A percentile compares a stretch with the other conserved stretches of the same genome.
Conservation (phyloP, 768 basidiomycete genomes). For the Epithele typhae region DNA sequence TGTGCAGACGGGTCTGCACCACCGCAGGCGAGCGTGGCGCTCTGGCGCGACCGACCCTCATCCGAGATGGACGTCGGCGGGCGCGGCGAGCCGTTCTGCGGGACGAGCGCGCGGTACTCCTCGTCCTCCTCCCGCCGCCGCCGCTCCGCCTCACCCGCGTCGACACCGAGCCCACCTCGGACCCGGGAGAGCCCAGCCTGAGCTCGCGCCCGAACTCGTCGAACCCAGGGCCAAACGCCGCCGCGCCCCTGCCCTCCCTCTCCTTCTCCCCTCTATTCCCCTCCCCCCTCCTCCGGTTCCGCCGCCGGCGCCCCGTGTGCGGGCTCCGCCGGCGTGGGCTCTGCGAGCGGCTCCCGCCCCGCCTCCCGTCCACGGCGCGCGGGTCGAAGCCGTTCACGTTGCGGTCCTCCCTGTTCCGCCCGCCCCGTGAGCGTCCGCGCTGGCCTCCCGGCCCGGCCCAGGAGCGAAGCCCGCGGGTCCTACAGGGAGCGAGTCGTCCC, state of each 20-base stretch:
- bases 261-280: conserved; percentile 11
- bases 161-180: conserved; percentile 6
- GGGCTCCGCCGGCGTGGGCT: neutral
- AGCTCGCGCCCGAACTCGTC: conserved; percentile 89
- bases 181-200: conserved; percentile 46
- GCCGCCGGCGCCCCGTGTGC: conserved; percentile 41
- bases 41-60: conserved; percentile 9
- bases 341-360: neutral
- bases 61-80: conserved; percentile 9
- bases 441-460: too few relatives aligned
- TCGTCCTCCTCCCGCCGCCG: neutral
- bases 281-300: conserved; percentile 26
- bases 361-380: too few relatives aligned
- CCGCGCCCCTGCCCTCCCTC: conserved; percentile 15
- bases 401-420: conserved; percentile 28
- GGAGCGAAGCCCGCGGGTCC: too few relatives aligned
- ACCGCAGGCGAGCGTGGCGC: neutral
- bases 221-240: conserved; percentile 40
- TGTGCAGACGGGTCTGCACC: too few relatives aligned
- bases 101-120: neutral
- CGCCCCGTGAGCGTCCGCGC: too few relatives aligned
- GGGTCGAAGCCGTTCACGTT: conserved; percentile 39
- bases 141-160: conserved; percentile 1
- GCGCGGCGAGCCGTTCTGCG: conserved; percentile 8
- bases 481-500: too few relatives aligned